Base-by-base conservation (phyloP, 2,329 filamentous ascomycete genomes). In the Myriosclerotinia scirpicola region DNA sequence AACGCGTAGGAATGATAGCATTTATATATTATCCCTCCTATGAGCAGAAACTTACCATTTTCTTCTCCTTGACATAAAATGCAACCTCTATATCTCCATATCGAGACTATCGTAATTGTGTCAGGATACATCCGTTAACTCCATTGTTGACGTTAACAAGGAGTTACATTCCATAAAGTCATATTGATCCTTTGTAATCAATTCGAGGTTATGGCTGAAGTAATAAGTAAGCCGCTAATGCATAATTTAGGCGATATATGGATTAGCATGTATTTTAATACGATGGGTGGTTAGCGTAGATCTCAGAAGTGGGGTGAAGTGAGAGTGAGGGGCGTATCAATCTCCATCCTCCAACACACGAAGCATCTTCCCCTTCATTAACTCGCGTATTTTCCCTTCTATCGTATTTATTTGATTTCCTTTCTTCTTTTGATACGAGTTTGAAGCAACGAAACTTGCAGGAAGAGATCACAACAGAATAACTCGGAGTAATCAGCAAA, bases 201-300 rank as follows among this genome's bases (percentile, higher is more conserved):
- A n/a, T n/a, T n/a, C n/a, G n/a, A n/a, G n/a, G n/a, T n/a, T n/a
- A 26, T 3, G 26, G 26, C 26, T 26, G 26, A 26, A 26, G 26
- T 26, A 26, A 26, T 26, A 26, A 26, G 26, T 26, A 26, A 26
- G 20, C 9, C 20, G 17, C 40, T 22, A 46, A 64, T 38, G 26
- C 11, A 38, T 20, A 6, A 15, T 17, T 17, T 55, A 44, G 38
- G 8, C 11, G 3, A 22, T 55, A 42, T n/a, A 55, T 17, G 14
- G 40, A 42, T n/a, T 64, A 64, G 20, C 5, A 7, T 5, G 8
- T 5, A 22, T 36, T 11, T 38, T n/a, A 52, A 52, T 65, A 65
- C 63, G 63, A 59, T 38, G 17, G 11, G n/a, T 38, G 54, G 63
- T 65, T 59, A 59, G 54, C 42, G 63, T 52, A 14, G n/a, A 11